phyloP scores from a whole-genome alignment of 768 basidiomycete genomes.

The Russula lepida region DNA sequence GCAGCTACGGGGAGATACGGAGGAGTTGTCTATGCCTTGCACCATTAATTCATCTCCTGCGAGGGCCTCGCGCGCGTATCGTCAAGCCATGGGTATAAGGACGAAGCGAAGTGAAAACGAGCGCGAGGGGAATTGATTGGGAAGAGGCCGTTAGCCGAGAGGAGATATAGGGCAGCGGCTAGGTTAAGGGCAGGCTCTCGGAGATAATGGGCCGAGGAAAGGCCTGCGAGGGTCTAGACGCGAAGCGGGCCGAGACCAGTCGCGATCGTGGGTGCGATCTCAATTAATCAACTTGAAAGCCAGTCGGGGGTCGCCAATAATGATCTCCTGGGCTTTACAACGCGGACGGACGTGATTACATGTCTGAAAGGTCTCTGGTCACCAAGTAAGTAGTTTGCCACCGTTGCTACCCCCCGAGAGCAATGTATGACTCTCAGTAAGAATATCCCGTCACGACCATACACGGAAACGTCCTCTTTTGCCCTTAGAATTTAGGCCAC shows the following conservation, averaged over 20 bases:
- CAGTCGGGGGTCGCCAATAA: not conserved
- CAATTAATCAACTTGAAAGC: not conserved
- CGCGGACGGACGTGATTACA: not conserved
- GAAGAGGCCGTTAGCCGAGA: not conserved
- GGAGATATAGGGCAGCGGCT: slow-evolving; percentile 7
- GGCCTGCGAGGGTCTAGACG: not conserved
- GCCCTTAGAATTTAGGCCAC: slow-evolving; percentile 2
- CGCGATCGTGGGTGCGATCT: not conserved
- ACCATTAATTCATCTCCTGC: slow-evolving; percentile 23
- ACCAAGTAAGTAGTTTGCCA: not conserved
- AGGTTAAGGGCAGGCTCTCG: slow-evolving; percentile 14
- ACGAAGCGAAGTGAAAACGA: slow-evolving; percentile 4
- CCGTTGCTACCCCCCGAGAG: not conserved
- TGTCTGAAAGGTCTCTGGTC: not conserved
- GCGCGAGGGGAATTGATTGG: slow-evolving; percentile 17
- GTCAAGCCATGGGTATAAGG: slow-evolving; percentile 13
- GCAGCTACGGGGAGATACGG: slow-evolving; percentile 22
- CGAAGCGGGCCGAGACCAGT: slow-evolving; percentile 10
- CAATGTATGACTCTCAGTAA: not conserved
- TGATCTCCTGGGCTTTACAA: not conserved
- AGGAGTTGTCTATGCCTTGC: slow-evolving; percentile 22
- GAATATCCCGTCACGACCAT: not conserved
- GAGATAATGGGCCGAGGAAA: not conserved
- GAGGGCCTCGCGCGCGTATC: slow-evolving; percentile 19
- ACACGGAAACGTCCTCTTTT: slow-evolving; percentile 1